Percentiles rank a stretch among this genome's conserved stretches.
Evolutionary conservation across 495 filamentous ascomycete genomes (phyloP).

Genomic region (Hypoxylon rickii): DNA sequence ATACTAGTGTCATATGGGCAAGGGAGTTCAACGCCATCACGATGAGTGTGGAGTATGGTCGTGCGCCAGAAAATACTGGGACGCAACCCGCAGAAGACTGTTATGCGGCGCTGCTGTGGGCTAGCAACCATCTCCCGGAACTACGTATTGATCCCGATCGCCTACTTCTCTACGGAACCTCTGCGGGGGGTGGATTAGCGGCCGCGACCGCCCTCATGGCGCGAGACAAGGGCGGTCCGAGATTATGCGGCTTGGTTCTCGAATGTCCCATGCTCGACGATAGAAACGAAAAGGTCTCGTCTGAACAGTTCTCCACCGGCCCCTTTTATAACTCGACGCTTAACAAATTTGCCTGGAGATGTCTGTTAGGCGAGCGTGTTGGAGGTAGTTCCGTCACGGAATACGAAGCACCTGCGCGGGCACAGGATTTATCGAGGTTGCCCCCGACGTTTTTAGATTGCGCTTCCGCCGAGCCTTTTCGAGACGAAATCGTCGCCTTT

Average conservation of each 20-base stretch:
- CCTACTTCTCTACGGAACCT: slow-evolving; percentile 42
- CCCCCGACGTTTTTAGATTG: slow-evolving; percentile 43
- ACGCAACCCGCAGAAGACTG: slow-evolving; percentile 38
- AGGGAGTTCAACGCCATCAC: slow-evolving; percentile 38
- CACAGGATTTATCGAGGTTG: slow-evolving; percentile 36
- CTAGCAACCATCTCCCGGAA: slow-evolving; percentile 29
- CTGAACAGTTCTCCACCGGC: slow-evolving; percentile 36
- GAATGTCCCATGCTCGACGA: slow-evolving; percentile 45
- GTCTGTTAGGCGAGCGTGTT: slow-evolving; percentile 38
- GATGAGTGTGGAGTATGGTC: slow-evolving; percentile 44
- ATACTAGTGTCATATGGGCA: slow-evolving; percentile 39
- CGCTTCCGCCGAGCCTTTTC: slow-evolving; percentile 41
- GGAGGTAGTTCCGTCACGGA: slow-evolving; percentile 33
- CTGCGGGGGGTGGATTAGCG: slow-evolving; percentile 44
- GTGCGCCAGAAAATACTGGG: slow-evolving; percentile 39
- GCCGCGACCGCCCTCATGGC: slow-evolving; percentile 39
- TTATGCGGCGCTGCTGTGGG: slow-evolving; percentile 37
- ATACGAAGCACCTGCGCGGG: slow-evolving; percentile 43
- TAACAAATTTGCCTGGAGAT: slow-evolving; percentile 41
- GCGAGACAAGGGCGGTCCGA: slow-evolving; percentile 40
- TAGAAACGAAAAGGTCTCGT: slow-evolving; percentile 39
- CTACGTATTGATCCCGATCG: slow-evolving; percentile 41
- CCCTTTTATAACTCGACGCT: slow-evolving; percentile 42
- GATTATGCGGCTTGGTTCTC: slow-evolving; percentile 38
- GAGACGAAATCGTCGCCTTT: slow-evolving; percentile 44